Evolutionary conservation across 1,139 yeast genomes (phyloP).

Genomic region (Sugiyamaella sp.): DNA sequence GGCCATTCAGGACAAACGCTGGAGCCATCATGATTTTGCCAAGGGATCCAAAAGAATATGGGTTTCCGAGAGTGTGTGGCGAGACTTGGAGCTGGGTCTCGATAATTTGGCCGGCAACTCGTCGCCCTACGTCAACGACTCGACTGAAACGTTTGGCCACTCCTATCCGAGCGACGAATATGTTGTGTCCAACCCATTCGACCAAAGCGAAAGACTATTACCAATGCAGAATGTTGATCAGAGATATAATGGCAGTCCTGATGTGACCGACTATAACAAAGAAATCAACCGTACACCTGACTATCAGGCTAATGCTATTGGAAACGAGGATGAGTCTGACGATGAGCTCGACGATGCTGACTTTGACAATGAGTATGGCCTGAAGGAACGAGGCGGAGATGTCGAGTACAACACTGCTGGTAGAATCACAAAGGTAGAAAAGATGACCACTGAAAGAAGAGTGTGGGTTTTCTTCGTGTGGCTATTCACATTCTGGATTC

Average conservation of each 20-base stretch:
- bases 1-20: slow-evolving; percentile 43
- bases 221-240: background rate
- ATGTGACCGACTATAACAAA: slow-evolving; percentile 10
- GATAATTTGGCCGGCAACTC: slow-evolving; percentile 27
- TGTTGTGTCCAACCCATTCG: slow-evolving; percentile 15
- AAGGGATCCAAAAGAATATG: slow-evolving; percentile 44
- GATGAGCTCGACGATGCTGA: slow-evolving; percentile 32
- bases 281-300: slow-evolving; percentile 7
- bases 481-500: slow-evolving; percentile 47
- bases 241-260: background rate
- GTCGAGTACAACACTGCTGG: slow-evolving; percentile 24
- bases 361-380: slow-evolving; percentile 33
- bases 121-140: slow-evolving; percentile 24
- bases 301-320: slow-evolving; percentile 23
- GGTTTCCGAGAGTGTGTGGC: slow-evolving; percentile 45
- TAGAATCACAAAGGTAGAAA: slow-evolving; percentile 34
- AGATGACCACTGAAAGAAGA: slow-evolving; percentile 40
- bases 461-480: slow-evolving; percentile 46
- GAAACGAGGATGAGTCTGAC: slow-evolving; percentile 30
- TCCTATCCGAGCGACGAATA: slow-evolving; percentile 15
- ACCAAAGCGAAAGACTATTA: slow-evolving; percentile 17
- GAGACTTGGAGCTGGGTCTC: slow-evolving; percentile 42
- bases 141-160: slow-evolving; percentile 21
- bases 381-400: slow-evolving; percentile 33
- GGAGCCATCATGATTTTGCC: slow-evolving; percentile 42